Base-by-base conservation (phyloP, 306 rosid genomes). In the Begonia loranthoides region DNA sequence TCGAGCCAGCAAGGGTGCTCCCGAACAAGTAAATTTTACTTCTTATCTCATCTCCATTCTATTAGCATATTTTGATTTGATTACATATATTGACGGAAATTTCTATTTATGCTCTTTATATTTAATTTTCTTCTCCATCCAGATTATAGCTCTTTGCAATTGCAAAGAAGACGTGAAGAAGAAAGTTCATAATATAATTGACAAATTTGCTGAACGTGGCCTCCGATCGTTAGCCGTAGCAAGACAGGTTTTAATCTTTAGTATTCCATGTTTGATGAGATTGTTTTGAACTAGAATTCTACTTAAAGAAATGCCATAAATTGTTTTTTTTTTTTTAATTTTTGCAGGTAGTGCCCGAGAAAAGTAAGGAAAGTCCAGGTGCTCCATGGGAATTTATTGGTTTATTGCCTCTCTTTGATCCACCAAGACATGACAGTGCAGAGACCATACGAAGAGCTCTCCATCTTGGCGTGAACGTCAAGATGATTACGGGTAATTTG, bases 1-100 rank as follows among this genome's bases (percentile, higher is more conserved):
- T 74, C 74, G 99, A 52, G 79, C 99, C 49, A 90, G 99, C 80
- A 90, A 90, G 67, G 99, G 99, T 56, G 99, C 99, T 41, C 99
- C 99, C 15, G 99, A 90, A 73, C 99, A 90, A 92, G 99, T 86
- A 73, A 33, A 49, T 17, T 12, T 28, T 50, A 11, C 19, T 12
- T 19, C 14, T 21, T 47, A 17, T 12, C 15, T 24, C 52, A 17
- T 28, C 36, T 28, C 9, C 36, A 7, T 28, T 28, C 8, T 22
- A 17, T 7, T 49, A 34, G 1, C 40, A 19, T 55, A 41, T 21
- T 49, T 28, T 28, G 36, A 28, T 28, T 28, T 28, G 36, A 28
- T 28, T 28, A 28, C 9, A 0, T 28, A 28, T 28, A 28, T 28
- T 28, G 36, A 28, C 5, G 9, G 9, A 28, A 28, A 60, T 50